phyloP scores from a whole-genome alignment of 2,329 filamentous ascomycete genomes.

The Fusarium sp. region DNA sequence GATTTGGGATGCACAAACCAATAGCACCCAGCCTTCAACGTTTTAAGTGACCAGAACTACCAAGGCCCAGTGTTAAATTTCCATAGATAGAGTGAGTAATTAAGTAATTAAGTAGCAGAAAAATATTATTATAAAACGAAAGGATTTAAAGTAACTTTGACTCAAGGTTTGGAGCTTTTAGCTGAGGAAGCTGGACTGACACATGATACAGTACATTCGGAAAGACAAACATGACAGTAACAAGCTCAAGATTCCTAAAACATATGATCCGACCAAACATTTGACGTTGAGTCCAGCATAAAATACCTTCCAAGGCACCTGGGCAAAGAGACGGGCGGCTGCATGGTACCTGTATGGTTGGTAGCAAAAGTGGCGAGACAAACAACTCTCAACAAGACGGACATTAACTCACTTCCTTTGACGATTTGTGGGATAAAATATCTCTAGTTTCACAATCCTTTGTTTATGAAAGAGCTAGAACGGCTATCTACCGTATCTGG shows the following conservation, averaged over 20 bases:
- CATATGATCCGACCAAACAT: too few relatives aligned
- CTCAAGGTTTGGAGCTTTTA: not conserved
- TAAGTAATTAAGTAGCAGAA: too few relatives aligned
- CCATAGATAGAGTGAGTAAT: too few relatives aligned
- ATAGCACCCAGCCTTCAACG: not conserved
- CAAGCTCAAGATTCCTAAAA: not conserved
- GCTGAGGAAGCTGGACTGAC: not conserved
- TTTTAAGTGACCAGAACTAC: accelerated
- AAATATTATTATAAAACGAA: too few relatives aligned
- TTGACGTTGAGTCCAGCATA: too few relatives aligned
- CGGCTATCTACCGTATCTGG: accelerated
- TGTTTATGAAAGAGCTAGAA: too few relatives aligned
- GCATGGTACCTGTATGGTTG: not conserved
- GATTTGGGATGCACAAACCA: not conserved
- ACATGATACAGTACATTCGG: not conserved
- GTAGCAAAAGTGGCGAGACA: not conserved
- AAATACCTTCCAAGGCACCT: too few relatives aligned
- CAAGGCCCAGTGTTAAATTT: too few relatives aligned
- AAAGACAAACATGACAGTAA: not conserved
- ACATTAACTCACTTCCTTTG: not conserved
- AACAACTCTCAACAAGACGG: not conserved
- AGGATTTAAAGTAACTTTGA: too few relatives aligned
- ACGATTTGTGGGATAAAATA: not conserved
- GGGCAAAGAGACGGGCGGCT: not conserved
- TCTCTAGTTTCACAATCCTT: not conserved